Percentiles rank a stretch among this genome's conserved stretches.
Evolutionary conservation across 2,329 filamentous ascomycete genomes (phyloP).

Genomic region (Colletotrichum spinosum): DNA sequence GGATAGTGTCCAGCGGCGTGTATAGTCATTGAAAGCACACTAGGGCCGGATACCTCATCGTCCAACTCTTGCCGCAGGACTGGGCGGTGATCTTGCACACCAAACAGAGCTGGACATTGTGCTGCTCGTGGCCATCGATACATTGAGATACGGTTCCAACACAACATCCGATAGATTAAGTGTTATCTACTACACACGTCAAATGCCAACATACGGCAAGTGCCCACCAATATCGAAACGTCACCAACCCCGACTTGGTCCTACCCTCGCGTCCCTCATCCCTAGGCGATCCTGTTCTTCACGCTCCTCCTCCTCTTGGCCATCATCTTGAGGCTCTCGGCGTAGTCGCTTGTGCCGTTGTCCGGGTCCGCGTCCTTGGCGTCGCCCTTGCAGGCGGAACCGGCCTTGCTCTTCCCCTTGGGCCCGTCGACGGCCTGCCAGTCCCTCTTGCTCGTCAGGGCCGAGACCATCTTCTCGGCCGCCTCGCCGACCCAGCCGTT

Average conservation of each 20-base stretch:
- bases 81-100: too few species aligned
- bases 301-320: slow-evolving; percentile 8
- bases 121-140: too few species aligned
- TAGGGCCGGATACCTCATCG: too few species aligned
- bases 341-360: slow-evolving; percentile 50
- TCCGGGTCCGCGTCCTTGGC: slow-evolving; percentile 50
- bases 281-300: slow-evolving; percentile 10
- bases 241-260: neutral
- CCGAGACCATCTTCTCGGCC: slow-evolving; percentile 51
- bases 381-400: slow-evolving; percentile 42
- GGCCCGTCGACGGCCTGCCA: slow-evolving; percentile 45
- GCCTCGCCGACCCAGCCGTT: slow-evolving; percentile 57
- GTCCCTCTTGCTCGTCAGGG: slow-evolving; percentile 43
- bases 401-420: slow-evolving; percentile 44
- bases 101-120: too few species aligned
- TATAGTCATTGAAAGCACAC: too few species aligned
- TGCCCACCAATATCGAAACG: too few species aligned
- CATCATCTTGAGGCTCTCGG: slow-evolving; percentile 41
- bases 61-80: too few species aligned
- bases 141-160: neutral
- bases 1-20: too few species aligned
- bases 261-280: neutral
- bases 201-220: too few species aligned
- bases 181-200: too few species aligned
- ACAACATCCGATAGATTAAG: neutral